A percentile compares a stretch with the other conserved stretches of the same genome.
Conservation (phyloP, 768 basidiomycete genomes). For the Pleurotus salmoneostramineus region DNA sequence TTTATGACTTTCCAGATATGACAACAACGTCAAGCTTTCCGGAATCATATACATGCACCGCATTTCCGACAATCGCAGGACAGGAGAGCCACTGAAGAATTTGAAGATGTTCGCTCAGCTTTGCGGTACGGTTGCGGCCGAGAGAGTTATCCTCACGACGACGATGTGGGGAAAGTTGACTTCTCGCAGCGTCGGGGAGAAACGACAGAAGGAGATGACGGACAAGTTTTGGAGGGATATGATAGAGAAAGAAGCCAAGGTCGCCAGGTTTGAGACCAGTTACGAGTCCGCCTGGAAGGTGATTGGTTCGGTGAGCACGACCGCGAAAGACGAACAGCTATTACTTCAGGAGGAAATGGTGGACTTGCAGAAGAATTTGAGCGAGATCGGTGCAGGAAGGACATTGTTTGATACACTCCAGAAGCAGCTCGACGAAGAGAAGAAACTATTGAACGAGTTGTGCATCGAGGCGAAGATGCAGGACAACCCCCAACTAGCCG, state of each 20-base stretch:
- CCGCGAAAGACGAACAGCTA: background rate
- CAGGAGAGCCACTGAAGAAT: conserved; percentile 39
- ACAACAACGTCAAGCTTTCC: conserved; percentile 17
- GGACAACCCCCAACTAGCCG: too few species aligned
- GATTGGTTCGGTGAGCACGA: background rate
- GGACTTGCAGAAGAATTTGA: background rate
- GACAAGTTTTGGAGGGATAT: conserved; percentile 3
- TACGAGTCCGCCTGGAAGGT: conserved; percentile 15
- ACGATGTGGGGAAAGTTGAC: conserved; percentile 42
- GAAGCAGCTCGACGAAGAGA: background rate
- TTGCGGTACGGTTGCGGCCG: conserved; percentile 38
- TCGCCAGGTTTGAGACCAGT: conserved; percentile 34
- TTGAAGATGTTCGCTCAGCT: conserved; percentile 43
- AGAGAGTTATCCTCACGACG: conserved; percentile 44
- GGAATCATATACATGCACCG: conserved; percentile 27
- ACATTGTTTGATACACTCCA: background rate
- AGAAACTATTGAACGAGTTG: background rate
- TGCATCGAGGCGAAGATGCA: background rate
- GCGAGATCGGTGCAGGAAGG: background rate
- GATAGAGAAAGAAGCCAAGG: conserved; percentile 17
- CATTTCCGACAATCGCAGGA: conserved; percentile 32
- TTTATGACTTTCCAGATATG: conserved; percentile 17
- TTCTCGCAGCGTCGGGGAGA: background rate
- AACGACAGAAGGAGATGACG: conserved; percentile 3
- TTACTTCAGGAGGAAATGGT: background rate